Evolutionary conservation across 2,329 filamentous ascomycete genomes (phyloP), one percentile per base, ranked within the genome.

Genomic region (Ceratocystis harringtonii): DNA sequence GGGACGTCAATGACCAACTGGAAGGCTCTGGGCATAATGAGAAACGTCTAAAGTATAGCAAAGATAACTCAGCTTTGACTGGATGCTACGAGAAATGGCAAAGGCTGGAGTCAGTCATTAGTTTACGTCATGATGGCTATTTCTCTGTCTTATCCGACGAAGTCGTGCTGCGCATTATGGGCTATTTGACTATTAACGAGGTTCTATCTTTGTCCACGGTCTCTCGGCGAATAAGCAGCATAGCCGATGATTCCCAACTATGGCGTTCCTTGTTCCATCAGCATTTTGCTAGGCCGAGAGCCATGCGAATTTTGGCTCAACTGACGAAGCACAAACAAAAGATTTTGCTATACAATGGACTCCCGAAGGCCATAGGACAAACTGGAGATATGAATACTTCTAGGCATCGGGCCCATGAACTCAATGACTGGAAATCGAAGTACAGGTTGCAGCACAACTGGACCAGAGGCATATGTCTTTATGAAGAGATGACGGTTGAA

Each of bases 381-480:
- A 5, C 32, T 15, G 52, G 52, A 12, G 52, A 58, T 30, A 32
- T n/a, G 28, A 1, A 4, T 10, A 3, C 25, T 30, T 15, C 12
- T 25, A 58, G 28, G 2, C 52, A 58, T 30, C 3, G 8, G 7
- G 28, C 28, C n/a, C 25, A 25, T 19, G 32, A 43, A 43, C 32
- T 22, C 17, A 41, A 36, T 8, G 84, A 94, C 72, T 96, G 92
- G 92, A 95, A 95, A 77, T 82, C 83, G 68, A 88, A 94, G 71
- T 97, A 95, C 75, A 90, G 87, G 71, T 79, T 96, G 62, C 82
- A 89, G 58, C 88, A 96, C 73, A 97, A 97, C 75, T 97, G 94
- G 94, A 83, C 88, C 1, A 84, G 81, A 68, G 94, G 92, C 0
- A 85, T 83, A 69, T 95, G 90, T 71, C 52, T 32, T 17, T 58